Conservation (phyloP, 306 rosid species). For the Trifolium pratense region DNA sequence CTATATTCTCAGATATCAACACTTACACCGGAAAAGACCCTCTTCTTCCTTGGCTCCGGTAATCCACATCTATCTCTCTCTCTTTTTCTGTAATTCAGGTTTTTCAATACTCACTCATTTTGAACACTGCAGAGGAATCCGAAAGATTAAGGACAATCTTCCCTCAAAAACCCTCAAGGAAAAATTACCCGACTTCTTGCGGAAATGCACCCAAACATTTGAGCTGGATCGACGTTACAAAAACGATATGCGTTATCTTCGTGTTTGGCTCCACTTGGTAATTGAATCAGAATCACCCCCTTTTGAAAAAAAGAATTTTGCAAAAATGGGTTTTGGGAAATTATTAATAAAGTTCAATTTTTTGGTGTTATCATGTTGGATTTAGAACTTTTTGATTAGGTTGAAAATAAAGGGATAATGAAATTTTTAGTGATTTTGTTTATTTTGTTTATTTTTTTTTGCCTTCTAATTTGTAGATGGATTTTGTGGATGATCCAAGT, state of each 20-base stretch:
- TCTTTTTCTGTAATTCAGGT: background rate
- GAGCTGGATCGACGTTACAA: slow-evolving; percentile 80
- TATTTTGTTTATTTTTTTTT: background rate
- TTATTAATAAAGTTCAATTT: slow-evolving; percentile 23
- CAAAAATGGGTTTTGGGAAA: slow-evolving; percentile 26
- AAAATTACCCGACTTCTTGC: slow-evolving; percentile 75
- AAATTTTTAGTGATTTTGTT: slow-evolving; percentile 9
- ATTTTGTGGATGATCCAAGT: slow-evolving; percentile 72
- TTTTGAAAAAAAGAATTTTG: background rate
- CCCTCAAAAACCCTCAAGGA: slow-evolving; percentile 62
- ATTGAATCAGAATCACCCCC: background rate
- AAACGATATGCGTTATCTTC: slow-evolving; percentile 83
- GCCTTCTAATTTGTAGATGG: slow-evolving; percentile 66
- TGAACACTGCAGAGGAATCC: slow-evolving; percentile 66
- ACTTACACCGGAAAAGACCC: slow-evolving; percentile 84
- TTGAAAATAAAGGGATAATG: slow-evolving; percentile 9
- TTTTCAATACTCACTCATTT: slow-evolving; percentile 34
- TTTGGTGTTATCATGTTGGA: slow-evolving; percentile 6
- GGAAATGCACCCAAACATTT: slow-evolving; percentile 71
- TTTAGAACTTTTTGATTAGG: slow-evolving; percentile 13
- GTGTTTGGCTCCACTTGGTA: slow-evolving; percentile 97
- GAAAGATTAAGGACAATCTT: slow-evolving; percentile 71
- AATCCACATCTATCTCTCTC: slow-evolving; percentile 1
- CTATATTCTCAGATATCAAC: slow-evolving; percentile 67
- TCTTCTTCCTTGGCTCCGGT: slow-evolving; percentile 97